Evolutionary conservation across 2,329 filamentous ascomycete species (phyloP), one percentile per base, ranked within the genome.

Genomic region (Aspergillus transmontanensis): DNA sequence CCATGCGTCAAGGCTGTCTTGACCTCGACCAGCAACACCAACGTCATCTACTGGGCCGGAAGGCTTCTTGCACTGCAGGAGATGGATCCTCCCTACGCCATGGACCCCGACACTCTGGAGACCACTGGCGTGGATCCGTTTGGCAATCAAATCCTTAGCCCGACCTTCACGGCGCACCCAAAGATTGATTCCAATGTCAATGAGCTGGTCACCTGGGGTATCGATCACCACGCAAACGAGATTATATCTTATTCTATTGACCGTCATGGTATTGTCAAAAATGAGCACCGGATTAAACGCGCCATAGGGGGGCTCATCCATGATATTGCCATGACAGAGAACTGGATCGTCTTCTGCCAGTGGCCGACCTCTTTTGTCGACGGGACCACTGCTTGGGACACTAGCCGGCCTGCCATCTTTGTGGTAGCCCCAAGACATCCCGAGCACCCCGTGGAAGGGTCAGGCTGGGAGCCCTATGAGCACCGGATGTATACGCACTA

Each of bases 41-140:
- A 88, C 62, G 76, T 88, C 21, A 77, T 84, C 1, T 86, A 84
- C 68, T 88, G 84, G 83, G 75, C 83, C 5, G 85, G 85, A 0
- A 80, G 83, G 7, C 45, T 70, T 2, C 58, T 70, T 2, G 68
- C 67, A 55, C 68, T 87, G 58, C 87, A 87, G 67, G 81, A 85
- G 3, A 79, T 80, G 23, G 80, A 82, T 11, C 84, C 83, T 2
- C 84, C 84, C 0, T 81, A 80, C 36, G 76, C 75, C 2, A 73
- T 80, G 63, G 74, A 81, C 61, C 79, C 80, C 0, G 67, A 73
- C 12, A 80, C 79, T 0, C 69, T 82, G 0, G 77, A 80, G 30
- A 81, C 79, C 0, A 71, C 75, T 16, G 72, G 76, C 0, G 71
- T 76, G 16, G 78, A 80, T 61, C 77, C 79, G 34, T 80, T 79